Evolutionary conservation across 129 eudicot genomes (phyloP), one percentile per base, ranked within the genome.

Genomic region (Mikania micrantha): DNA sequence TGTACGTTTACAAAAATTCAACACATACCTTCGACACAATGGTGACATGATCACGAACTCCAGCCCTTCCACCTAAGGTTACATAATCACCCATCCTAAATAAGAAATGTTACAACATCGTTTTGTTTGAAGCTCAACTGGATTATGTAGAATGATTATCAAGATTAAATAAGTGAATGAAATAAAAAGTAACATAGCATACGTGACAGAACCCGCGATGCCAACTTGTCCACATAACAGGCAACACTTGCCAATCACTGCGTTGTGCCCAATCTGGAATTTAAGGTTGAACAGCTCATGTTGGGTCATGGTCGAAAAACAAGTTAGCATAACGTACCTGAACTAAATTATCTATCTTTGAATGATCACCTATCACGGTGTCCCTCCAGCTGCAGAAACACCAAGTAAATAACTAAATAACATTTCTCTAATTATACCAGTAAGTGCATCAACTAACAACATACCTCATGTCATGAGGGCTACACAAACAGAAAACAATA

Each of bases 191-290:
- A 60, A 62, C 16, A 42, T 3, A 28, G 34, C 91, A 68, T 84
- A 93, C 92, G 87, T 93, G 34, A 77, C 96, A 52, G 99, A 93
- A 70, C 96, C 99, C 1, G 99, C 99, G 41, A 89, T 81, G 47
- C 96, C 99, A 73, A 81, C 96, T 84, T 88, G 99, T 35, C 99
- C 96, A 70, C 98, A 92, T 17, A 92, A 53, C 82, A 93, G 80
- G 82, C 95, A 94, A 21, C n/a, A n/a, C n/a, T n/a, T n/a, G n/a
- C n/a, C n/a, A n/a, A n/a, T n/a, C n/a, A n/a, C n/a, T n/a, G n/a
- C n/a, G n/a, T n/a, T n/a, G n/a, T n/a, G n/a, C n/a, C n/a, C n/a
- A n/a, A n/a, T n/a, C n/a, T n/a, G n/a, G n/a, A n/a, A n/a, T n/a
- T n/a, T n/a, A n/a, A n/a, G n/a, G n/a, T n/a, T n/a, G n/a, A n/a